phyloP scores from a whole-genome alignment of 2,329 filamentous ascomycete genomes.

The Dendryphion nanum region DNA sequence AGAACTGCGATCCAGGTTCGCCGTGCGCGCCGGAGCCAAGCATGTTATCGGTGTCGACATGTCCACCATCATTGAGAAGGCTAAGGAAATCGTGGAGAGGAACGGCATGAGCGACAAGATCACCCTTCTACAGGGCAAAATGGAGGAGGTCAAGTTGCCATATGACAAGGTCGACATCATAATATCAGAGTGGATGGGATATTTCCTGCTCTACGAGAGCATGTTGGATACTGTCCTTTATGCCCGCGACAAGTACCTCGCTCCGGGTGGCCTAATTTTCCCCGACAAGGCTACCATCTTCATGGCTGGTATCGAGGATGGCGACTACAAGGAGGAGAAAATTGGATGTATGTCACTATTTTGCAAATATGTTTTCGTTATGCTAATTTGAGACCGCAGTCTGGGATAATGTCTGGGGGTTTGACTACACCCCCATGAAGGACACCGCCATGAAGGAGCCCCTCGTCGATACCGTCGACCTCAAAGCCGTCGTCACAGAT shows the following conservation, averaged over 20 bases:
- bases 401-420: constrained; percentile 99
- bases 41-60: constrained; percentile 99
- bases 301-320: constrained; percentile 95
- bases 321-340: constrained; percentile 99
- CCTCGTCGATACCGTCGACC: constrained; percentile 94
- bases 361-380: not conserved
- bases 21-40: constrained; percentile 91
- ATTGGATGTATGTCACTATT: constrained; percentile 73
- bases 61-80: constrained; percentile 99
- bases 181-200: constrained; percentile 99
- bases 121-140: constrained; percentile 97
- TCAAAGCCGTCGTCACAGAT: constrained; percentile 96
- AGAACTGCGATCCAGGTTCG: constrained; percentile 71
- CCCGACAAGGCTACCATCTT: constrained; percentile 98
- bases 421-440: constrained; percentile 94
- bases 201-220: constrained; percentile 97
- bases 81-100: constrained; percentile 84
- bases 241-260: constrained; percentile 88
- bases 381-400: constrained; percentile 54
- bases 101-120: constrained; percentile 97
- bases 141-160: constrained; percentile 95
- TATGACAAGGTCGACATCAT: constrained; percentile 98
- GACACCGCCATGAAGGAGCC: constrained; percentile 90
- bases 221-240: constrained; percentile 99
- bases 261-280: constrained; percentile 88